phyloP scores from a whole-genome alignment of 495 filamentous ascomycete genomes.

The Lindgomyces ingoldianus region DNA sequence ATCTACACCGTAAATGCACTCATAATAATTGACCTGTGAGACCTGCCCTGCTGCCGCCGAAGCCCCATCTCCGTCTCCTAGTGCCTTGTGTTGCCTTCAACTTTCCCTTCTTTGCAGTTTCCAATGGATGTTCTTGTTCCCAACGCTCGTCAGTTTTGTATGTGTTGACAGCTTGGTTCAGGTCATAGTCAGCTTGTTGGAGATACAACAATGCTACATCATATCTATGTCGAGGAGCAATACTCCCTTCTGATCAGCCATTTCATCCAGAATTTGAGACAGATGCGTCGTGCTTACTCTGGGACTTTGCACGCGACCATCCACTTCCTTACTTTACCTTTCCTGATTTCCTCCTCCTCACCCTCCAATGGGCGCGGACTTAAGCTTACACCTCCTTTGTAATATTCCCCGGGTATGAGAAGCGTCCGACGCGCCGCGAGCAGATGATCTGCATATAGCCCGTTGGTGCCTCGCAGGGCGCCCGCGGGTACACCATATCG shows the following conservation, averaged over 20 bases:
- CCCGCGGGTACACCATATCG: constrained; percentile 63
- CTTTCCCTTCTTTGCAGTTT: constrained; percentile 47
- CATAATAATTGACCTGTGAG: constrained; percentile 33
- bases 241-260: constrained; percentile 34
- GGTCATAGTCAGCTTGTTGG: constrained; percentile 63
- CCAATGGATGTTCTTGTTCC: constrained; percentile 67
- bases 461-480: constrained; percentile 61
- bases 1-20: not conserved
- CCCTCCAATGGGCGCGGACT: constrained; percentile 66
- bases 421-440: constrained; percentile 65
- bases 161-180: constrained; percentile 59
- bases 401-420: constrained; percentile 66
- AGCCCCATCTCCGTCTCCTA: constrained; percentile 24
- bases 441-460: constrained; percentile 64
- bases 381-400: constrained; percentile 62
- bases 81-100: constrained; percentile 18
- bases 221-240: constrained; percentile 54
- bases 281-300: constrained; percentile 51
- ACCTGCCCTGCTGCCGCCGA: constrained; percentile 32
- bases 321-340: constrained; percentile 65
- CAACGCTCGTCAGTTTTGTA: constrained; percentile 69
- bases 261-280: not conserved
- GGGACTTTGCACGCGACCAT: constrained; percentile 70
- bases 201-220: constrained; percentile 72
- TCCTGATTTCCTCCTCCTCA: constrained; percentile 67